Percentiles rank a stretch among this genome's conserved stretches.
Evolutionary conservation across 106 monocot genomes (phyloP).

Genomic region (Dendrobium chrysotoxum): DNA sequence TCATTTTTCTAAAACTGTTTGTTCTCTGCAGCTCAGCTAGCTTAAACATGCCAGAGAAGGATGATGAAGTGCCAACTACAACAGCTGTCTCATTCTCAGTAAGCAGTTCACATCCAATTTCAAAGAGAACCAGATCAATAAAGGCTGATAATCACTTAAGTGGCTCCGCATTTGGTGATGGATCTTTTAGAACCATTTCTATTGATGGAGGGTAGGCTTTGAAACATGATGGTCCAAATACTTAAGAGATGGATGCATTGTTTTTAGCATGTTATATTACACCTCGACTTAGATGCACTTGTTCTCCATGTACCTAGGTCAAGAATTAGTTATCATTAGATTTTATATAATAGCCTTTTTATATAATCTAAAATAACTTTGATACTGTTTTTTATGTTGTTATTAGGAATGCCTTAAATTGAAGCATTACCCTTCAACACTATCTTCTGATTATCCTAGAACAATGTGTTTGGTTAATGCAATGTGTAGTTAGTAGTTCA

Average conservation of each 20-base stretch:
- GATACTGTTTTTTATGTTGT: neutral
- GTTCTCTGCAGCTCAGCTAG: constrained; percentile 57
- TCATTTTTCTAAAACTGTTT: constrained; percentile 6
- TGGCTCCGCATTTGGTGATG: constrained; percentile 26
- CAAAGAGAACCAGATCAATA: constrained; percentile 79
- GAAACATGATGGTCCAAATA: constrained; percentile 5
- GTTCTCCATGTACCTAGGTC: neutral
- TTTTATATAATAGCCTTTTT: neutral
- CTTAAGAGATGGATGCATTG: neutral
- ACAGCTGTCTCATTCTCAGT: constrained; percentile 30
- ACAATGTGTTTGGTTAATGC: too few relatives aligned
- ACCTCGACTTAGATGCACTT: neutral
- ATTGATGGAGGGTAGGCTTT: constrained; percentile 73
- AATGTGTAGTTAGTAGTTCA: too few relatives aligned
- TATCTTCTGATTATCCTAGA: too few relatives aligned
- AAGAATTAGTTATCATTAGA: neutral
- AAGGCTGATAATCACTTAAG: constrained; percentile 56
- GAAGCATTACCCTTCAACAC: too few relatives aligned
- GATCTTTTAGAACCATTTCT: constrained; percentile 50
- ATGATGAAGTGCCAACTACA: constrained; percentile 51
- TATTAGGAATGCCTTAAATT: neutral
- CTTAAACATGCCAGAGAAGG: constrained; percentile 44
- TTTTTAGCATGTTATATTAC: neutral
- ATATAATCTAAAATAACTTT: neutral
- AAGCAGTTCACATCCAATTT: constrained; percentile 63